These are phyloP conservation scores for Waltergamsia citrina DNA, from an alignment of 2,329 filamentous ascomycete genomes.

Conservation along the genomic window DNA sequence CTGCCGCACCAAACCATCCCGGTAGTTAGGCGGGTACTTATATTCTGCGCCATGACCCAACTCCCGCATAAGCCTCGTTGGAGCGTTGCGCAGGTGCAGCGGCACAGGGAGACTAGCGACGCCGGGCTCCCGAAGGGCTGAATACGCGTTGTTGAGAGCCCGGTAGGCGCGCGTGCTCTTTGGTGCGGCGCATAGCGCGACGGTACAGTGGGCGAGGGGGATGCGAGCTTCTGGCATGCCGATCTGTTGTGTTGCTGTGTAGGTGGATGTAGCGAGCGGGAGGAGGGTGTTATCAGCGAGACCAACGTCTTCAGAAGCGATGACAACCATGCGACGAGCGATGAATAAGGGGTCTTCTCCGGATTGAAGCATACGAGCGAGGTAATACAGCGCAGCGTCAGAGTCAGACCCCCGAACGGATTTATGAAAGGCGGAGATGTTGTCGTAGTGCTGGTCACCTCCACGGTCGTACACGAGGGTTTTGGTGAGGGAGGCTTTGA, in stretches of 20 bases:
- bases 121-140: constrained; percentile 73
- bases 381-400: constrained; percentile 87
- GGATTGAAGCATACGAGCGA: constrained; percentile 89
- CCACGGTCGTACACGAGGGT: constrained; percentile 92
- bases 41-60: constrained; percentile 85
- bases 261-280: constrained; percentile 74
- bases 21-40: constrained; percentile 92
- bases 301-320: constrained; percentile 89
- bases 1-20: constrained; percentile 72
- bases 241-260: constrained; percentile 83
- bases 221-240: constrained; percentile 94
- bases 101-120: constrained; percentile 76
- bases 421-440: constrained; percentile 95
- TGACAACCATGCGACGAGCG: constrained; percentile 85
- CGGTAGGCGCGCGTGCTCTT: constrained; percentile 87
- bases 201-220: constrained; percentile 77
- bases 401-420: constrained; percentile 80
- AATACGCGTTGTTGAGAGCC: constrained; percentile 69
- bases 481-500: constrained; percentile 79
- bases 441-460: constrained; percentile 96
- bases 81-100: constrained; percentile 82
- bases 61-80: constrained; percentile 87
- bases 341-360: constrained; percentile 92
- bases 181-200: constrained; percentile 69
- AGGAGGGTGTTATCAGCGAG: constrained; percentile 81